Base-by-base conservation (phyloP, 1,139 yeast genomes). In the Yamadazyma diddensiae region DNA sequence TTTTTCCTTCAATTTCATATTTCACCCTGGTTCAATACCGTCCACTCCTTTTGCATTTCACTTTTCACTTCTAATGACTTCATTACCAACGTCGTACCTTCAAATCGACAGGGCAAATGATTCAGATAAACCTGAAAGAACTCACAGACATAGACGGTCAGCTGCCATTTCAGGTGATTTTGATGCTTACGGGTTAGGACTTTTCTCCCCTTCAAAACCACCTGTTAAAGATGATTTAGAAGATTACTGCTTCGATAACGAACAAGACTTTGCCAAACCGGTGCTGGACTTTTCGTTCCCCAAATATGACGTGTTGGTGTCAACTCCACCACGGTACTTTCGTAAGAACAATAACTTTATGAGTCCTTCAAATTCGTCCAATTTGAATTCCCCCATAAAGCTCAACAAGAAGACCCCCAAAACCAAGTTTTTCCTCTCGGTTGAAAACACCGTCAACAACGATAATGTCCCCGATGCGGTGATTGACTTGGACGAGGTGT, bases 131-230 rank as follows among this genome's bases (percentile, higher is more conserved):
- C n/a, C n/a, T n/a, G n/a, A 63, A 46, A 63, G 76, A 42, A 70
- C 74, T 2, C 88, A 81, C 52, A 67, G 79, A 28, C 88, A 81
- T 45, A 70, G 79, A 46, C 59, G 90, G 30, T 80, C 87, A 0
- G 82, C 83, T 16, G 87, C 87, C 0, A 77, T 81, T 10, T 78
- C 85, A 3, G 87, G 87, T 0, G 88, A 81, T 49, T 80, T 81
- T 50, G 88, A 81, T 46, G 51, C 57, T 5, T 50, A 59, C 42
- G 73, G 72, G 2, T 46, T 64, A 28, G 72, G 72, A 1, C 43
- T 67, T 17, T 63, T 63, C 37, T 57, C 64, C 19, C 57, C 64
- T 29, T 25, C 15, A 11, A 36, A 33, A 12, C 20, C 29, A 7
- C 16, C 25, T 16, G 34, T 28, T 17, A 38, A 36, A 6, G 43